A percentile compares a stretch with the other conserved stretches of the same genome.
Conservation (phyloP, 1,284 basidiomycete genomes). For the Heterobasidion irregulare region DNA sequence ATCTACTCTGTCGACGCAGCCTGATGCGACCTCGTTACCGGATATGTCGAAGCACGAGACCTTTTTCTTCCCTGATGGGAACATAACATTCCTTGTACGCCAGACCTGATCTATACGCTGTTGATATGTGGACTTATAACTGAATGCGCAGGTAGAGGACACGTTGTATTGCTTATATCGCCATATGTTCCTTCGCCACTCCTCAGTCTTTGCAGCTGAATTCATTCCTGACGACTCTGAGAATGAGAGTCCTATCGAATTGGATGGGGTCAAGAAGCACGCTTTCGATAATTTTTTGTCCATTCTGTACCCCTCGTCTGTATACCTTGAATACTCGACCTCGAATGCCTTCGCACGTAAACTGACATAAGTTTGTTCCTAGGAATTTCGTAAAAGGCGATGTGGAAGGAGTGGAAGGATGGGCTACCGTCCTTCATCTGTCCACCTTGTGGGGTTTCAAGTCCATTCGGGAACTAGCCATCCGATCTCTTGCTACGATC, state of each 20-base stretch:
- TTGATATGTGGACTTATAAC: background rate
- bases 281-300: slow-evolving; percentile 7
- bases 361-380: background rate
- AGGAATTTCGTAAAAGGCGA: slow-evolving; percentile 6
- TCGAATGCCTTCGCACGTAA: background rate
- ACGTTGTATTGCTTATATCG: background rate
- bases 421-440: slow-evolving; percentile 13
- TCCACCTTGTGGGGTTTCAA: slow-evolving; percentile 11
- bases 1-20: slow-evolving; percentile 15
- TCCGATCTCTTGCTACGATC: slow-evolving; percentile 4
- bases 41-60: background rate
- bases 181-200: background rate
- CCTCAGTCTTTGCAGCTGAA: background rate
- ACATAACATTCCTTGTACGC: slow-evolving; percentile 6
- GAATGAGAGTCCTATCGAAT: background rate
- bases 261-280: background rate
- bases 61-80: slow-evolving; percentile 6
- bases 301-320: slow-evolving; percentile 6
- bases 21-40: background rate
- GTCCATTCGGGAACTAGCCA: slow-evolving; percentile 10
- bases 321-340: background rate
- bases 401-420: slow-evolving; percentile 8
- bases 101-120: background rate
- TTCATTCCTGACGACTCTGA: background rate
- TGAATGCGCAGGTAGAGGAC: background rate